Percentiles rank a stretch among this genome's conserved stretches.
Evolutionary conservation across 2,329 filamentous ascomycete species (phyloP).

Genomic region (Fusarium piperis): DNA sequence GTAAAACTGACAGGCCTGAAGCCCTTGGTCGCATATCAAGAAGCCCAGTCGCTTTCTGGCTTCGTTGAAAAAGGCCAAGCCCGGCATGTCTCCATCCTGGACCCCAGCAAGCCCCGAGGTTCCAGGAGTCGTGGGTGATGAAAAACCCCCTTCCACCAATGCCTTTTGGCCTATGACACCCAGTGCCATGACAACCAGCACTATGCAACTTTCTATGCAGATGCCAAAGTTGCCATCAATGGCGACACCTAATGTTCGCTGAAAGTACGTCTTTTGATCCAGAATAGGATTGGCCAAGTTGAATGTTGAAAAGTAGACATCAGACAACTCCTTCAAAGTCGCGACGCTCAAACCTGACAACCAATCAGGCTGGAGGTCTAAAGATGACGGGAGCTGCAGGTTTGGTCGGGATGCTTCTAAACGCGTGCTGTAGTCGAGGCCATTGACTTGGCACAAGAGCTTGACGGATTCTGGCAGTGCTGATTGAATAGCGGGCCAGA

Average conservation of each 20-base stretch:
- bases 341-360: neutral
- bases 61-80: constrained; percentile 25
- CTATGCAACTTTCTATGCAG: constrained; percentile 26
- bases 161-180: constrained; percentile 15
- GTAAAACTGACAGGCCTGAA: constrained; percentile 27
- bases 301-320: constrained; percentile 26
- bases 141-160: constrained; percentile 5
- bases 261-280: constrained; percentile 32
- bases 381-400: constrained; percentile 4
- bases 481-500: constrained; percentile 22
- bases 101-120: neutral
- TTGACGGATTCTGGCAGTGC: constrained; percentile 16
- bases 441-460: constrained; percentile 25
- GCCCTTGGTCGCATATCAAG: constrained; percentile 25
- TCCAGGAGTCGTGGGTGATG: neutral
- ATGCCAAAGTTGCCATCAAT: constrained; percentile 27
- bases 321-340: constrained; percentile 23
- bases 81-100: constrained; percentile 2
- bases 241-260: constrained; percentile 19
- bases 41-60: constrained; percentile 29
- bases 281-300: constrained; percentile 21
- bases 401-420: constrained; percentile 12
- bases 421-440: constrained; percentile 3
- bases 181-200: constrained; percentile 18
- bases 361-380: constrained; percentile 8